Percentiles rank a stretch among this genome's conserved stretches.
Evolutionary conservation across 139 green algal genomes (phyloP).

Genomic region (Volvox africanus): DNA sequence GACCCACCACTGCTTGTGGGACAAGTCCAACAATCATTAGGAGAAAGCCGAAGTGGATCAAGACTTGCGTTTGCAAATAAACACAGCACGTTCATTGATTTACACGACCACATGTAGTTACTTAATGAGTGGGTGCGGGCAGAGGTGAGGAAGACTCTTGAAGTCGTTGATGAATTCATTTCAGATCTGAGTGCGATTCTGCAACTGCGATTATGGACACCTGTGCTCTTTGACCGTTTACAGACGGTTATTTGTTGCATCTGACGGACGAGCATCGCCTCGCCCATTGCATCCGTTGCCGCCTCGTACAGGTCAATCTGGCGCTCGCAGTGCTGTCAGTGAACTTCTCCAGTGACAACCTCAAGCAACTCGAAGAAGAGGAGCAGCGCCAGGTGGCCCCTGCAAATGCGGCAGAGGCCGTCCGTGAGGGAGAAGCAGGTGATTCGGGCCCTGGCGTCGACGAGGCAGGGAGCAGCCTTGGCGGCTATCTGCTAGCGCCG

Average conservation of each 20-base stretch:
- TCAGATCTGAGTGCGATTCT: too few relatives aligned
- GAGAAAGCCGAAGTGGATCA: too few relatives aligned
- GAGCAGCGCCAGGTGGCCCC: background rate
- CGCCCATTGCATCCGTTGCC: background rate
- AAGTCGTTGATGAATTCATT: too few relatives aligned
- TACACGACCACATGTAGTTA: too few relatives aligned
- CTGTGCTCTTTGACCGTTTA: background rate
- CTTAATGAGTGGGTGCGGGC: too few relatives aligned
- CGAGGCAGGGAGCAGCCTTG: background rate
- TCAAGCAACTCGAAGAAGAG: background rate
- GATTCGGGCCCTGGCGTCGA: too few relatives aligned
- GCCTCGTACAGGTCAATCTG: conserved; percentile 70
- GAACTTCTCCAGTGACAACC: conserved; percentile 58
- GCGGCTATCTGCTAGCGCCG: background rate
- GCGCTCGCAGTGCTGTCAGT: conserved; percentile 76
- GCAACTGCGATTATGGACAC: background rate
- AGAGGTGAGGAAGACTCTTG: too few relatives aligned
- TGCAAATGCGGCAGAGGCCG: background rate
- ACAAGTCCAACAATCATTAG: too few relatives aligned
- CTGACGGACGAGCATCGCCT: background rate
- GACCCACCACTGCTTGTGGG: too few relatives aligned
- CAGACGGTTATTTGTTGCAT: background rate
- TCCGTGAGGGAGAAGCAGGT: background rate
- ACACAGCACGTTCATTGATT: too few relatives aligned
- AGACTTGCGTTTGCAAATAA: too few relatives aligned